Evolutionary conservation across 768 basidiomycete species (phyloP).

Genomic region (Tylopilus vinaceipallidus): DNA sequence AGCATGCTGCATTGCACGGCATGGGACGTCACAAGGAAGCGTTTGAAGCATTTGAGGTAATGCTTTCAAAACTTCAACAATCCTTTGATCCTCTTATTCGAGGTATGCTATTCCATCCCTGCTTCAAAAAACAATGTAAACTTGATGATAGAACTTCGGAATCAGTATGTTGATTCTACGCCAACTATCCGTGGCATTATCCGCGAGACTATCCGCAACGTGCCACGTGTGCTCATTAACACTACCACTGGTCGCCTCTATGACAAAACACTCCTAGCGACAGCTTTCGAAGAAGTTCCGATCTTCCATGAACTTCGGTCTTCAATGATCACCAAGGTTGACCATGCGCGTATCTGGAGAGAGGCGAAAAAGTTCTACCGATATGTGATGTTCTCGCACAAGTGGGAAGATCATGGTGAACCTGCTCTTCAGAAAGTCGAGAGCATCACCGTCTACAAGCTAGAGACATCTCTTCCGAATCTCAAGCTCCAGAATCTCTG

Average conservation of each 20-base stretch:
- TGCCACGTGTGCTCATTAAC: neutral
- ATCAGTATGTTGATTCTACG: neutral
- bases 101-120: neutral
- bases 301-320: neutral
- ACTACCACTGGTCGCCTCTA: neutral
- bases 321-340: neutral
- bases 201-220: neutral
- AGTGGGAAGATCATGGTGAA: neutral
- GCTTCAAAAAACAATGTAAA: neutral
- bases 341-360: neutral
- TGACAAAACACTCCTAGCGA: neutral
- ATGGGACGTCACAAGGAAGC: neutral
- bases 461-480: no score
- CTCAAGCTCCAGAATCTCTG: no score
- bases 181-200: neutral
- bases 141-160: no score
- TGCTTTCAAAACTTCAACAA: neutral
- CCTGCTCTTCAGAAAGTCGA: no score
- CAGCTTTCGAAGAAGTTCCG: no score
- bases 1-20: neutral
- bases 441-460: no score
- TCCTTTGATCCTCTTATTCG: neutral
- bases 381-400: neutral
- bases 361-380: neutral
- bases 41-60: neutral